Evolutionary conservation across 2,329 filamentous ascomycete genomes (phyloP), one percentile per base, ranked within the genome.

Genomic region (Aspergillus persii): DNA sequence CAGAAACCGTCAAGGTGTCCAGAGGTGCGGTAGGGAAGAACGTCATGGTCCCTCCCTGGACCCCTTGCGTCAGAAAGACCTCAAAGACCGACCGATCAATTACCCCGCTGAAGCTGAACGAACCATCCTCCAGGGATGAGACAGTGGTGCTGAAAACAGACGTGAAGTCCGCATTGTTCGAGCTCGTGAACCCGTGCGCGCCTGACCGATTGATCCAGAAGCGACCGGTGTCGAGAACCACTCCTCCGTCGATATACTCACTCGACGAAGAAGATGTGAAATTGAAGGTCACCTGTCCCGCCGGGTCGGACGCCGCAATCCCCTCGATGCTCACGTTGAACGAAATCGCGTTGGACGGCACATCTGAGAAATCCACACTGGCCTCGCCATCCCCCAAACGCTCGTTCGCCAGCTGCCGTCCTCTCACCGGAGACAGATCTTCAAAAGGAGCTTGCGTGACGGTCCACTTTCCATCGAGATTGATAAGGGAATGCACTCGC

Each of bases 21-120:
- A 77, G 57, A 9, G 61, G 61, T 2, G 76, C 68, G 2, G 74
- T 73, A 0, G 84, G 79, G 67, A 80, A 86, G 65, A 84, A 84
- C 0, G 78, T 76, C 50, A 79, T 76, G 2, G 83, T 85, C 0
- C 72, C 84, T 33, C 74, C 77, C 53, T 80, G 77, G 55, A 81
- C 73, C 0, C 83, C 84, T 1, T 78, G 78, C 57, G 84, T 80
- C 30, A 85, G 58, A 63, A 85, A 86, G 2, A 85, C 71, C 67
- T 86, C 84, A 7, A 84, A 71, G 29, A 86, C 80, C 11, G 76
- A 80, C 4, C 82, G 74, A 66, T 87, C 84, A 4, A 86, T 74
- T 2, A 86, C 75, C 0, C 79, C 80, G 53, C 79, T 78, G 36
- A 86, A 69, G 59, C 66, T 63, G 71, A 77, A 80, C 0, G 66